phyloP scores from a whole-genome alignment of 139 green algal genomes.

The Astrephomene gubernaculifera region DNA sequence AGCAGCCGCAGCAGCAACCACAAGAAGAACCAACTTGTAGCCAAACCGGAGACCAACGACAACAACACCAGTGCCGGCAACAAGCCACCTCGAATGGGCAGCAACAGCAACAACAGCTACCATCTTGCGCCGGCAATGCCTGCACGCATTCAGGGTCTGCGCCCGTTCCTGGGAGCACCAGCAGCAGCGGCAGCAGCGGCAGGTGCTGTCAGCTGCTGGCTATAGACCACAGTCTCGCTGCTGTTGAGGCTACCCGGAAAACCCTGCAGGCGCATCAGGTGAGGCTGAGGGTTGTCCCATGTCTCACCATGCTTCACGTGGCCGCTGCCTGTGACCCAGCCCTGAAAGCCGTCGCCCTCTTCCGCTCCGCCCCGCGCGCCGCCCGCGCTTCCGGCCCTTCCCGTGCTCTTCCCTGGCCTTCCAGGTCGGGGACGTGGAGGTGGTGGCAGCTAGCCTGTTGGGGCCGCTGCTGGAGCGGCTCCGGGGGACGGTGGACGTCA shows the following conservation, averaged over 20 bases:
- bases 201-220: slow-evolving; percentile 48
- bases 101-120: too few relatives aligned
- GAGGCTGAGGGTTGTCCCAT: too few relatives aligned
- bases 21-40: too few relatives aligned
- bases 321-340: too few relatives aligned
- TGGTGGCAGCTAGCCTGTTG: slow-evolving; percentile 64
- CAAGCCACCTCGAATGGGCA: too few relatives aligned
- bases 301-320: too few relatives aligned
- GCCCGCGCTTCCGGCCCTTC: background rate
- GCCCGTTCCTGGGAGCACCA: too few relatives aligned
- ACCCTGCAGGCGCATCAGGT: slow-evolving; percentile 70
- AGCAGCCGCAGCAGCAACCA: too few relatives aligned
- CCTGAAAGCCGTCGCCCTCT: background rate
- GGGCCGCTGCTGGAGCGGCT: slow-evolving; percentile 50
- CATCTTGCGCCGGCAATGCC: too few relatives aligned
- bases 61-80: too few relatives aligned
- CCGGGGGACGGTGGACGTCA: slow-evolving; percentile 60
- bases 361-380: background rate
- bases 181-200: background rate
- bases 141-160: too few relatives aligned
- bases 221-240: slow-evolving; percentile 75
- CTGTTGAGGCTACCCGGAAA: slow-evolving; percentile 57
- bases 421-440: slow-evolving; percentile 63
- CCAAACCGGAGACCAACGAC: too few relatives aligned
- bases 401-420: background rate